A percentile compares a stretch with the other conserved stretches of the same genome.
These are phyloP conservation scores for Datisca glomerata DNA, from an alignment of 306 rosid genomes.

Conservation along the genomic window DNA sequence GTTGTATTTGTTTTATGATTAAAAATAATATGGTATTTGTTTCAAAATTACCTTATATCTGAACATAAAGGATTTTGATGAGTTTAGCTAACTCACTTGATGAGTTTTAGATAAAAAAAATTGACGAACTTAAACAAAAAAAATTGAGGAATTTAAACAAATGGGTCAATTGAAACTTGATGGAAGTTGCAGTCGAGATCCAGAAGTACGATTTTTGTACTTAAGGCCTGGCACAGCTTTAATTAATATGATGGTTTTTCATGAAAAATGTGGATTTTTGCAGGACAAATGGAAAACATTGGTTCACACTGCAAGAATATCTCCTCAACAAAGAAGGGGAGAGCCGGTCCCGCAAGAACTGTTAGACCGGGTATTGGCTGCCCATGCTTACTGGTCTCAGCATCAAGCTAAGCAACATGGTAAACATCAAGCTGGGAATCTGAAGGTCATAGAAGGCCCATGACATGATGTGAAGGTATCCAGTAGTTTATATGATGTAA, in stretches of 20 bases:
- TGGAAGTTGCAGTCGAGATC: no score
- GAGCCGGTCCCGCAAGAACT: constrained; percentile 88
- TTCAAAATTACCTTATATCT: no score
- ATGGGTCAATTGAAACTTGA: no score
- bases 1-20: constrained; percentile 4
- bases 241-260: no score
- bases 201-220: no score
- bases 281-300: constrained; percentile 97
- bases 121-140: no score
- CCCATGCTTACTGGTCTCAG: constrained; percentile 78
- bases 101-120: no score
- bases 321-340: constrained; percentile 94
- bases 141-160: no score
- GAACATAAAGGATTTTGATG: no score
- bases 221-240: no score
- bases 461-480: constrained; percentile 16
- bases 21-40: no score
- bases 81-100: no score
- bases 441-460: constrained; percentile 36
- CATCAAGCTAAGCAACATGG: constrained; percentile 59
- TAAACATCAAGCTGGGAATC: constrained; percentile 35
- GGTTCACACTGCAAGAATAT: constrained; percentile 83
- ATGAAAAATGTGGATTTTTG: not conserved
- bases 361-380: constrained; percentile 71
- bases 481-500: constrained; percentile 44